Evolutionary conservation across 495 filamentous ascomycete species (phyloP).

Genomic region (Amniculicola lignicola): DNA sequence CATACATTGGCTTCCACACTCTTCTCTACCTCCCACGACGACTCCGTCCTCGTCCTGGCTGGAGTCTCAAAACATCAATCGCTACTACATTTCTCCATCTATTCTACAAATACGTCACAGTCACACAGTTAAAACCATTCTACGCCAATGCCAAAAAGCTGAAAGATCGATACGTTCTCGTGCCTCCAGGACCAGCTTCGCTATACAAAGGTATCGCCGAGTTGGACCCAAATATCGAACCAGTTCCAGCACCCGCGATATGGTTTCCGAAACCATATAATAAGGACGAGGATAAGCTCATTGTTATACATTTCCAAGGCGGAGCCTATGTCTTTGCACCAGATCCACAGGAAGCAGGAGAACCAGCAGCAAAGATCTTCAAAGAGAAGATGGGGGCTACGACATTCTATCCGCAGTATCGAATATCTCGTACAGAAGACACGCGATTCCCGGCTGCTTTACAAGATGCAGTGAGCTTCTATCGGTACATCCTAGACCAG

Average conservation of each 20-base stretch:
- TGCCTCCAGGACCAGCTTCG: neutral
- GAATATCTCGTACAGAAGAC: slow-evolving; percentile 9
- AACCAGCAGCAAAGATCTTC: slow-evolving; percentile 18
- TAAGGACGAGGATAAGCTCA: neutral
- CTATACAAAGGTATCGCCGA: neutral
- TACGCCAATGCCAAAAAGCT: no score
- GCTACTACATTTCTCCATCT: no score
- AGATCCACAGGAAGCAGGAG: slow-evolving; percentile 38
- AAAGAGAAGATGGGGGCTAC: slow-evolving; percentile 19
- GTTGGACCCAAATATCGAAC: slow-evolving; percentile 4
- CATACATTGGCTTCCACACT: no score
- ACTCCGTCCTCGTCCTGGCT: no score
- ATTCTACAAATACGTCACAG: no score
- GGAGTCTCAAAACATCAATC: no score
- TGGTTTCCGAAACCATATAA: slow-evolving; percentile 9
- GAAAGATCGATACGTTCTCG: slow-evolving; percentile 7
- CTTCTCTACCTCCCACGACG: no score
- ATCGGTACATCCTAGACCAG: slow-evolving; percentile 20
- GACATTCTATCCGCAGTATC: slow-evolving; percentile 33
- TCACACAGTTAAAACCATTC: no score
- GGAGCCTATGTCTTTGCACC: slow-evolving; percentile 47
- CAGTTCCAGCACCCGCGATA: neutral
- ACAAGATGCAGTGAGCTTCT: slow-evolving; percentile 32
- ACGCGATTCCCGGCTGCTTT: slow-evolving; percentile 34
- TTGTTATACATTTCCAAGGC: slow-evolving; percentile 52